Evolutionary conservation across 148 eudicot genomes (phyloP), one percentile per base, ranked within the genome.

Genomic region (Hydrangea macrophylla): DNA sequence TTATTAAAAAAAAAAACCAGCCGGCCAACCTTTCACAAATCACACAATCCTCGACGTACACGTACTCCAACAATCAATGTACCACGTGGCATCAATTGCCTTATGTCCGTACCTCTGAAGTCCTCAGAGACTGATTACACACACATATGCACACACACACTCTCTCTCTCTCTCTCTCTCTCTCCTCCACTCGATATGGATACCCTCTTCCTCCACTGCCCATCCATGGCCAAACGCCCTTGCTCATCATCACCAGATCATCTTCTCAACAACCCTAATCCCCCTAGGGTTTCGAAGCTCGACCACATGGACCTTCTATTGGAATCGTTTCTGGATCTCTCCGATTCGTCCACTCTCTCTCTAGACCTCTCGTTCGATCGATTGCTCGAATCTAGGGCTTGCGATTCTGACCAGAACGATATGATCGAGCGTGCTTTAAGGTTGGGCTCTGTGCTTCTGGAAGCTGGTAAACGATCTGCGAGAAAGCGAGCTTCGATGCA

Each of bases 391-490:
- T 82, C 88, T 45, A 64, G 58, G 69, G 60, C 72, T 7, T 79
- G 33, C 39, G 91, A 84, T 70, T 60, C 65, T 23, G 86, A 79
- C 7, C 79, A 78, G 65, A 60, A 55, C 15, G 72, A 79, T 4
- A 55, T 84, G 70, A 82, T 84, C 75, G 75, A 84, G 31, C 76
- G 83, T 9, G 88, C 88, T 15, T 67, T 82, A 56, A 61, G 58
- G 37, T 35, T 84, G 2, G 92, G 81, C 7, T 73, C 85, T 1
- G 76, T 54, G 5, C 74, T 87, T 5, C 64, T 77, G 11, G 88
- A 84, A 27, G 92, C 88, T 22, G 92, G 72, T 8, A 82, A 80
- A 24, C 64, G 92, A 57, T 71, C 79, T 22, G 75, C 80, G 1
- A 70, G 88, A 39, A 87, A 73, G 69, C 82, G 73, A 58, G 79